These are phyloP conservation scores for Colletotrichum horii DNA, from an alignment of 2,329 filamentous ascomycete species.

Conservation along the genomic window DNA sequence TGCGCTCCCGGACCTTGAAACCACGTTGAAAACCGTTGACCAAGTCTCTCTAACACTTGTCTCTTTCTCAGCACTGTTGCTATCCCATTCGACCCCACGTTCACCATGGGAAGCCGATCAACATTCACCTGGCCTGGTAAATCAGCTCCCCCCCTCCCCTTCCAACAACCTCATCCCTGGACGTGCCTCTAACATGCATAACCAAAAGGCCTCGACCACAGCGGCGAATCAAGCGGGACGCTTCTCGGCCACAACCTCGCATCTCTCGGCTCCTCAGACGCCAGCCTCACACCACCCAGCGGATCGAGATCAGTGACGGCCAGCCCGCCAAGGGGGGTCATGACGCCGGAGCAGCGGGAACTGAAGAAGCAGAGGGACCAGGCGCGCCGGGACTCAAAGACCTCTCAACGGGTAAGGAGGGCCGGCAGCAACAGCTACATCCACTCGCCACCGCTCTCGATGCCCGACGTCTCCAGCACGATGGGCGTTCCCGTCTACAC, in stretches of 20 bases:
- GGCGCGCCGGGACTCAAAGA: constrained; percentile 62
- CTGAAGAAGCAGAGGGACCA: constrained; percentile 66
- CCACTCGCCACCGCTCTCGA: constrained; percentile 46
- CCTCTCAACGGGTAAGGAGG: constrained; percentile 54
- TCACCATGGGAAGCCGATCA: constrained; percentile 56
- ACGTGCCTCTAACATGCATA: not conserved
- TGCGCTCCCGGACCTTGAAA: constrained; percentile 25
- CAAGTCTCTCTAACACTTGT: constrained; percentile 14
- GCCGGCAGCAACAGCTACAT: constrained; percentile 50
- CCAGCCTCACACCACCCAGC: constrained; percentile 56
- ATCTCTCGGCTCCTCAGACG: constrained; percentile 54
- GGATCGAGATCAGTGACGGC: constrained; percentile 59
- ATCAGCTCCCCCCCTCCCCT: constrained; percentile 6
- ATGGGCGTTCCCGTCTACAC: constrained; percentile 56
- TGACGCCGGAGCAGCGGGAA: constrained; percentile 66
- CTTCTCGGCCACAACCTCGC: constrained; percentile 51
- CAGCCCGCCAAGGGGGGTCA: constrained; percentile 59
- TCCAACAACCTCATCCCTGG: not conserved
- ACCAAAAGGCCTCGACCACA: constrained; percentile 34
- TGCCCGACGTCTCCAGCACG: constrained; percentile 45
- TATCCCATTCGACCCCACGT: constrained; percentile 55
- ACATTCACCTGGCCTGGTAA: constrained; percentile 57
- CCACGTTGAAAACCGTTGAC: constrained; percentile 17
- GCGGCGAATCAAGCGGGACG: constrained; percentile 6
- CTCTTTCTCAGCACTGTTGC: constrained; percentile 47